phyloP scores from a whole-genome alignment of 441 rosid genomes.

The Macaranga tanarius region DNA sequence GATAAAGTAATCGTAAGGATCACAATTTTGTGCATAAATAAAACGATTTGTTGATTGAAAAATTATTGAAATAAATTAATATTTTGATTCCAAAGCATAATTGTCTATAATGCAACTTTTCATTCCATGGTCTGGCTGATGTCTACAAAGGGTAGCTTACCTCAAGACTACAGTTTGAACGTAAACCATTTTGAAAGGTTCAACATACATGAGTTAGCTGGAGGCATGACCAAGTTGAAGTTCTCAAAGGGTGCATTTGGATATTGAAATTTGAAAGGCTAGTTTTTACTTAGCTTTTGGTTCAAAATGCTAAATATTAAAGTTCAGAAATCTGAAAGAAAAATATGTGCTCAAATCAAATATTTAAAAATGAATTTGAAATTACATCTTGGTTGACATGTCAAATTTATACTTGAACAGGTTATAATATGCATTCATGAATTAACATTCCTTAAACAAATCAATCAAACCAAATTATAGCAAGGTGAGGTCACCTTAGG shows the following conservation, averaged over 20 bases:
- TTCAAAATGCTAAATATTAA: not conserved
- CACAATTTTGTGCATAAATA: not conserved
- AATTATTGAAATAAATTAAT: not conserved
- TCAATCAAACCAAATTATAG: not conserved
- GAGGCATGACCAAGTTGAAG: not conserved
- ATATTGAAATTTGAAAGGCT: not conserved
- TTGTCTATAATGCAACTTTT: not conserved
- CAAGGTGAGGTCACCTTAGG: too few relatives aligned
- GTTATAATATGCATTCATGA: not conserved
- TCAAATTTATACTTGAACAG: not conserved
- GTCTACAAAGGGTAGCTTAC: too few relatives aligned
- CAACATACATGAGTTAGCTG: not conserved
- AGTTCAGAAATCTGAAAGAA: not conserved
- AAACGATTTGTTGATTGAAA: not conserved
- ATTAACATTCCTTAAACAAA: not conserved
- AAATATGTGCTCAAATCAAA: not conserved
- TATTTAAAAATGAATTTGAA: not conserved
- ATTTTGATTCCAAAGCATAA: not conserved
- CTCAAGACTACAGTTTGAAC: too few relatives aligned
- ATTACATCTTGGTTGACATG: not conserved
- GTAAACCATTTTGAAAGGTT: too few relatives aligned
- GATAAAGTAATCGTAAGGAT: constrained; percentile 5
- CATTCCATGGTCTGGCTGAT: not conserved
- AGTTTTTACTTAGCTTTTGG: not conserved
- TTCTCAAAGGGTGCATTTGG: not conserved